Percentiles rank a stretch among this genome's conserved stretches.
These are phyloP conservation scores for Blastomyces gilchristii DNA, from an alignment of 2,329 filamentous ascomycete species.

Conservation along the genomic window DNA sequence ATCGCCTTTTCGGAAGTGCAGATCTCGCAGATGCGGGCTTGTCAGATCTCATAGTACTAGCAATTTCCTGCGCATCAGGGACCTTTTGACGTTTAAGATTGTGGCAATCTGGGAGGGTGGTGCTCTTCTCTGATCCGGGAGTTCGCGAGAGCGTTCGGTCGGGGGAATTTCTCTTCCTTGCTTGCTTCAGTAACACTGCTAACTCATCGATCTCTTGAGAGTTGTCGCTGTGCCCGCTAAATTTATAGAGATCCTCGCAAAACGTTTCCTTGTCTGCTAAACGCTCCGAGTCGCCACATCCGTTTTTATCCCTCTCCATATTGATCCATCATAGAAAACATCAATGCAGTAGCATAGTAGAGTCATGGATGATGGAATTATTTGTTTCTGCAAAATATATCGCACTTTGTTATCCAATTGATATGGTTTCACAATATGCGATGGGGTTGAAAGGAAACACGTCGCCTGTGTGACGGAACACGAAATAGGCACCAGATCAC, in stretches of 20 bases:
- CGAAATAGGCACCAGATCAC: conserved; percentile 30
- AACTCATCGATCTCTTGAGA: conserved; percentile 20
- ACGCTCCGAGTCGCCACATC: neutral
- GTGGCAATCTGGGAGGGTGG: neutral
- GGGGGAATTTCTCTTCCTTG: conserved; percentile 1
- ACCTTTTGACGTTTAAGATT: neutral
- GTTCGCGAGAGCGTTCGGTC: neutral
- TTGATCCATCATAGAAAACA: neutral
- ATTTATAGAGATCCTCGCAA: conserved; percentile 27
- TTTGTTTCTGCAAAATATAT: neutral
- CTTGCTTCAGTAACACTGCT: conserved; percentile 13
- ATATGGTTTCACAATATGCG: neutral
- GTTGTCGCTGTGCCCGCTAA: conserved; percentile 23
- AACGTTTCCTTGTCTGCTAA: conserved; percentile 25
- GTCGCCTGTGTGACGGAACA: conserved; percentile 11
- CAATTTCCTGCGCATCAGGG: conserved; percentile 2
- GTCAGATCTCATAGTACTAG: neutral
- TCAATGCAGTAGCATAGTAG: neutral
- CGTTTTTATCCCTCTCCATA: neutral
- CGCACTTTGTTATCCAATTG: neutral
- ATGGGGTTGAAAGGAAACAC: neutral
- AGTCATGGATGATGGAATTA: neutral
- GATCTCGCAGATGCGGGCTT: neutral
- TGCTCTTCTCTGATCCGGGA: neutral
- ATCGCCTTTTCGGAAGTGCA: neutral